These are phyloP conservation scores for Termitomyces sp. DNA, from an alignment of 768 basidiomycete genomes.

Conservation along the genomic window DNA sequence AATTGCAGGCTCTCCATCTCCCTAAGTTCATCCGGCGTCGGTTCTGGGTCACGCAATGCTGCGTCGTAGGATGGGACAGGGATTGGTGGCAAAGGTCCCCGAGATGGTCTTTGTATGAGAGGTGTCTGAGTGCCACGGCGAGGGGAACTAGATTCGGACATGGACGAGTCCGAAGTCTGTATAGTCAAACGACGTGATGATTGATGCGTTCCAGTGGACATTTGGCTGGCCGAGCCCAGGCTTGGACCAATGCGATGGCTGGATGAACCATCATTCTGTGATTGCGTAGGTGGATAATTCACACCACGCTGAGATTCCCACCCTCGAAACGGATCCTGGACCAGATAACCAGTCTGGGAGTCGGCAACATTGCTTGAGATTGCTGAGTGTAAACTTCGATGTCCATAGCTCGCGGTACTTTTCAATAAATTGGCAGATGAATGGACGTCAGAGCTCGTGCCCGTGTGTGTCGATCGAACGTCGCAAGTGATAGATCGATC, in stretches of 20 bases:
- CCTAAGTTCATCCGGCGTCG: conserved; percentile 5
- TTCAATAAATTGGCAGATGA: conserved; percentile 5
- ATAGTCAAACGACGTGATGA: neutral
- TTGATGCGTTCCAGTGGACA: neutral
- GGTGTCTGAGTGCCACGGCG: neutral
- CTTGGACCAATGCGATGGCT: neutral
- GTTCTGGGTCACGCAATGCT: conserved; percentile 5
- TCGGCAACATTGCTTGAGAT: neutral
- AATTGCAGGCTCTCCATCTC: conserved; percentile 1
- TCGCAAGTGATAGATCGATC: neutral
- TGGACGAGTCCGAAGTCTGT: neutral
- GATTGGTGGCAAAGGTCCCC: conserved; percentile 13
- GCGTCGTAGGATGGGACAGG: conserved; percentile 14
- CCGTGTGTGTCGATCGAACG: neutral
- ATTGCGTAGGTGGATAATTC: neutral
- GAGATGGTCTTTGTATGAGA: conserved; percentile 5
- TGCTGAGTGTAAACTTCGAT: conserved; percentile 4
- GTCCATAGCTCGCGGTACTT: neutral
- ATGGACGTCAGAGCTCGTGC: conserved; percentile 1
- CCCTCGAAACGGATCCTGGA: neutral
- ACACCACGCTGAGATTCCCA: neutral
- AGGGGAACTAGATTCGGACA: neutral
- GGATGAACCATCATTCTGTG: neutral
- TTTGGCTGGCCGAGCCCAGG: neutral
- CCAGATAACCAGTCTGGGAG: neutral